Conservation (phyloP, 192 early-diverging fungal genomes). For the Jimgerdemannia lactiflua region DNA sequence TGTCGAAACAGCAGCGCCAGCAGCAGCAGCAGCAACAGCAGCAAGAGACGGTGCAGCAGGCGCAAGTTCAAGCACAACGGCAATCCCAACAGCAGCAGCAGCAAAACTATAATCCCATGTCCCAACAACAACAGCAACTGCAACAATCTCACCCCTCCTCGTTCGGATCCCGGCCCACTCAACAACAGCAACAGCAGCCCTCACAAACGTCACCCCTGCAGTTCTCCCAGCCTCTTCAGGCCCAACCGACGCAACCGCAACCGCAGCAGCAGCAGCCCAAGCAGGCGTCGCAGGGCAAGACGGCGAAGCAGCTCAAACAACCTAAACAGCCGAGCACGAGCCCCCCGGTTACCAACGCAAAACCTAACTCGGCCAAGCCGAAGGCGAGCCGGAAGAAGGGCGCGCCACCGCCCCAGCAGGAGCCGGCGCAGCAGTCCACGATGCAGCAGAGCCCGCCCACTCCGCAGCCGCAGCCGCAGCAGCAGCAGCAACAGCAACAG, state of each 20-base stretch:
- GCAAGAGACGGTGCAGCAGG: constrained; percentile 3
- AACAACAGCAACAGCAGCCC: constrained; percentile 27
- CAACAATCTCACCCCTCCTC: constrained; percentile 1
- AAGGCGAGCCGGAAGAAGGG: constrained; percentile 8
- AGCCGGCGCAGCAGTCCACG: too few relatives aligned
- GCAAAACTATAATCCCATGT: background rate
- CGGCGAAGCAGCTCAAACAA: too few relatives aligned
- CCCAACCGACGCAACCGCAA: too few relatives aligned
- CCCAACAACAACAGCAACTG: constrained; percentile 3
- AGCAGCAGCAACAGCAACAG: too few relatives aligned
- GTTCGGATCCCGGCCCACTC: constrained; percentile 14
- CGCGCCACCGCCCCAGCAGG: constrained; percentile 11
- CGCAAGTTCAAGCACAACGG: background rate
- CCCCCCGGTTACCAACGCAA: too few relatives aligned
- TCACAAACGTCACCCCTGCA: constrained; percentile 5
- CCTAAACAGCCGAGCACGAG: too few relatives aligned
- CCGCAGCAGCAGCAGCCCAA: background rate
- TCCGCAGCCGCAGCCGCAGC: too few relatives aligned
- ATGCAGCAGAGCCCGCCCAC: too few relatives aligned
- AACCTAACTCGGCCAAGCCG: background rate
- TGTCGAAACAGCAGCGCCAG: background rate
- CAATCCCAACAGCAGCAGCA: constrained; percentile 1
- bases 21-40: background rate
- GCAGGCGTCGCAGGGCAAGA: too few relatives aligned
- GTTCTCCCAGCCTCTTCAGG: background rate